These are phyloP conservation scores for Trifolium repens DNA, from an alignment of 306 rosid species.

Conservation along the genomic window DNA sequence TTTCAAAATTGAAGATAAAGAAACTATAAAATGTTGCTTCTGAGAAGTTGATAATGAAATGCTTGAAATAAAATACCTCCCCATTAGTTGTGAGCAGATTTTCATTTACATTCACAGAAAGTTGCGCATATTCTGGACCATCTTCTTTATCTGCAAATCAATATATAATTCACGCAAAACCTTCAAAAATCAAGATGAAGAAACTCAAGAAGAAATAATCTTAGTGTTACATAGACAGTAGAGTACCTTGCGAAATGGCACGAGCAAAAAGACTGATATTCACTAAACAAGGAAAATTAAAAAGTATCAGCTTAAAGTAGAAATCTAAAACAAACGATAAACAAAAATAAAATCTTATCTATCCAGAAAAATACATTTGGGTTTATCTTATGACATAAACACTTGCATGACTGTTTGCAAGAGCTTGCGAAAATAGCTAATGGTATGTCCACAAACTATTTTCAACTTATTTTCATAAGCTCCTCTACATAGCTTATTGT, in stretches of 20 bases:
- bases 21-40: not conserved
- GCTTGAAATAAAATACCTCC: slow-evolving; percentile 49
- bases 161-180: slow-evolving; percentile 16
- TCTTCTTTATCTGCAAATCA: slow-evolving; percentile 61
- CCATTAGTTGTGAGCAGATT: slow-evolving; percentile 56
- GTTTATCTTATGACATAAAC: not conserved
- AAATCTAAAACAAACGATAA: slow-evolving; percentile 9
- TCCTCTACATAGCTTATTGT: not conserved
- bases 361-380: not conserved
- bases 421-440: not conserved
- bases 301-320: slow-evolving; percentile 32
- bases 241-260: slow-evolving; percentile 56
- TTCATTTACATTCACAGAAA: slow-evolving; percentile 58
- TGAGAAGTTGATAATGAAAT: slow-evolving; percentile 30
- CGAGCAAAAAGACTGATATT: slow-evolving; percentile 57
- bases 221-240: slow-evolving; percentile 1
- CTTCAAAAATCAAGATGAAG: slow-evolving; percentile 8
- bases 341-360: not conserved
- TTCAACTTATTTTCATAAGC: not conserved
- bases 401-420: not conserved
- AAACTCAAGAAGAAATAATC: not conserved
- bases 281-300: slow-evolving; percentile 37
- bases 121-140: slow-evolving; percentile 58
- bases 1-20: slow-evolving; percentile 23
- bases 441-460: not conserved